A percentile compares a stretch with the other conserved stretches of the same genome.
phyloP scores from a whole-genome alignment of 176 grass and related monocot genomes.

The Phyllostachys edulis region DNA sequence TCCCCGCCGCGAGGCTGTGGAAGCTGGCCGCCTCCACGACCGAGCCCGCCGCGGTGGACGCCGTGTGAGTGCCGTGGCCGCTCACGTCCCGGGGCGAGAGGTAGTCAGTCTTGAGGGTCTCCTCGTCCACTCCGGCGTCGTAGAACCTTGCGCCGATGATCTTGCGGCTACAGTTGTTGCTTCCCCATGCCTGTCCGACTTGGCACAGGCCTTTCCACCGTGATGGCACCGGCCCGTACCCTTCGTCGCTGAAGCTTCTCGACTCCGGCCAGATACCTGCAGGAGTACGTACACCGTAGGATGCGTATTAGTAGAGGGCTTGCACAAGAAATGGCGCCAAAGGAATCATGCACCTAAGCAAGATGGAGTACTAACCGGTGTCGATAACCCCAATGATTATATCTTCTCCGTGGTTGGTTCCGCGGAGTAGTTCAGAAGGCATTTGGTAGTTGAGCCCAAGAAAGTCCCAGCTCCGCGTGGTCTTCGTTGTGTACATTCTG shows the following conservation, averaged over 20 bases:
- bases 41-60: constrained; percentile 27
- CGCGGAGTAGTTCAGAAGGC: not conserved
- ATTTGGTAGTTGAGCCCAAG: constrained; percentile 10
- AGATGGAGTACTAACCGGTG: not conserved
- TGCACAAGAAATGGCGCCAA: not conserved
- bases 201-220: constrained; percentile 13
- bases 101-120: rapidly evolving
- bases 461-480: constrained; percentile 41
- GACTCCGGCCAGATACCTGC: constrained; percentile 42
- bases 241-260: constrained; percentile 25
- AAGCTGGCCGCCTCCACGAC: not conserved
- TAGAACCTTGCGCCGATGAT: constrained; percentile 41
- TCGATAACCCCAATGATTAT: constrained; percentile 23
- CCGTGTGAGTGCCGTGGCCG: constrained; percentile 33
- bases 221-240: not conserved
- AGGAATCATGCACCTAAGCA: not conserved
- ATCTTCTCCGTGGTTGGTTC: constrained; percentile 11
- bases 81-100: not conserved
- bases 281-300: not conserved
- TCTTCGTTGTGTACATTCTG: not conserved
- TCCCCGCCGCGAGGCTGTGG: not conserved
- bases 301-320: too few species aligned
- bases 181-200: not conserved
- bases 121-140: not conserved
- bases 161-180: constrained; percentile 33